Evolutionary conservation across 225 moss, liverwort and hornwort genomes (phyloP), one percentile per base, ranked within the genome.

Genomic region (Antitrichia curtipendula): DNA sequence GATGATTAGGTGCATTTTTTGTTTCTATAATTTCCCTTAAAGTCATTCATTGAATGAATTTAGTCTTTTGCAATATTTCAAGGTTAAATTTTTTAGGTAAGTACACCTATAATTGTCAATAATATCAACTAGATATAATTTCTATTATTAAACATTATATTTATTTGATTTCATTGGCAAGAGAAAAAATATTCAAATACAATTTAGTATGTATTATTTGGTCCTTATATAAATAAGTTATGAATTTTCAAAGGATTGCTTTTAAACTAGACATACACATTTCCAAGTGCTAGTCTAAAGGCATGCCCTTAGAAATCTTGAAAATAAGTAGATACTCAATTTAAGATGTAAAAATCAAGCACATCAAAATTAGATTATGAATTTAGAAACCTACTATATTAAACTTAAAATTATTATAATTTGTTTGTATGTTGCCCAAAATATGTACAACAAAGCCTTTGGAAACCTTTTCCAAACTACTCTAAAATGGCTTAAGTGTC

Each of bases 261-360:
- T 25, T 4, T 2, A 3, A 10, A 0, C 1, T 24, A 53, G 4
- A 25, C 7, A 16, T 7, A 25, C 4, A 16, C 7, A 56, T 13
- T 17, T 16, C 0, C 2, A 56, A 56, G 11, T 16, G 18, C 11
- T 7, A n/a, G 5, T 0, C 7, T 2, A 16, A 9, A 24, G 38
- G 2, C 3, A 17, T 56, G 8, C 7, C 38, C 9, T 78, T 25
- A 56, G 1, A 34, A 9, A 24, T 25, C 23, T 75, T 52, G 14
- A 36, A 52, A 52, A 22, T 32, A n/a, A 17, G 0, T 38, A 25
- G 8, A 23, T 36, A 52, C 3, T 76, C 6, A 29, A 29, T 47
- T 19, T 16, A 47, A 47, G 7, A 73, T 19, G 2, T 49, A 9
- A 0, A 52, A 76, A 23, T 5, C 9, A 23, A 47, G 6, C 0